Conservation (phyloP, 2,329 filamentous ascomycete species). For the Scedosporium aurantiacum region DNA sequence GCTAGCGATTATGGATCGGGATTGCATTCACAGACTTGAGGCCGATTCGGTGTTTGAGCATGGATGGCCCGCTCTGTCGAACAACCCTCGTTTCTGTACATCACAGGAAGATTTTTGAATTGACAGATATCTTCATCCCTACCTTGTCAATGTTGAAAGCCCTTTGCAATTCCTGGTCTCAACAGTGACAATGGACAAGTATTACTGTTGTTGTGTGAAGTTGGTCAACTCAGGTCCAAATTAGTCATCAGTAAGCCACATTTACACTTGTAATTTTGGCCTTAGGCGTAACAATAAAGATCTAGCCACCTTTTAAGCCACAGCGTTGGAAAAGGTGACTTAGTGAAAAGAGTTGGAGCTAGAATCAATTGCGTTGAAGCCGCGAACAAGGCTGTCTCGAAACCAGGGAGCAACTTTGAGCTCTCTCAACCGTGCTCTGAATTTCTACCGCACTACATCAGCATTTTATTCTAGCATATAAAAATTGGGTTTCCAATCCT, state of each 20-base stretch:
- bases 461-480: too few species aligned
- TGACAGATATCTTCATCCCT: background rate
- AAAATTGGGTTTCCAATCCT: background rate
- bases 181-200: background rate
- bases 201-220: background rate
- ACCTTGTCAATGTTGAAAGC: background rate
- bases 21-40: background rate
- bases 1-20: too few species aligned
- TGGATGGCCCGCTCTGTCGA: background rate
- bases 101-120: background rate
- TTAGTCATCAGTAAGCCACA: background rate
- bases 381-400: too few species aligned
- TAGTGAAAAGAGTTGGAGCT: too few species aligned
- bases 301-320: too few species aligned
- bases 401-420: too few species aligned
- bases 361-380: too few species aligned
- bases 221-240: background rate
- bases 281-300: too few species aligned
- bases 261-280: too few species aligned
- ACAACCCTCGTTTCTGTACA: background rate
- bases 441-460: too few species aligned
- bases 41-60: background rate
- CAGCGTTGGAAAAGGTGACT: too few species aligned
- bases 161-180: background rate
- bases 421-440: too few species aligned